Evolutionary conservation across 1,284 basidiomycete genomes (phyloP).

Genomic region (Microbotryum silenes-acaulis): DNA sequence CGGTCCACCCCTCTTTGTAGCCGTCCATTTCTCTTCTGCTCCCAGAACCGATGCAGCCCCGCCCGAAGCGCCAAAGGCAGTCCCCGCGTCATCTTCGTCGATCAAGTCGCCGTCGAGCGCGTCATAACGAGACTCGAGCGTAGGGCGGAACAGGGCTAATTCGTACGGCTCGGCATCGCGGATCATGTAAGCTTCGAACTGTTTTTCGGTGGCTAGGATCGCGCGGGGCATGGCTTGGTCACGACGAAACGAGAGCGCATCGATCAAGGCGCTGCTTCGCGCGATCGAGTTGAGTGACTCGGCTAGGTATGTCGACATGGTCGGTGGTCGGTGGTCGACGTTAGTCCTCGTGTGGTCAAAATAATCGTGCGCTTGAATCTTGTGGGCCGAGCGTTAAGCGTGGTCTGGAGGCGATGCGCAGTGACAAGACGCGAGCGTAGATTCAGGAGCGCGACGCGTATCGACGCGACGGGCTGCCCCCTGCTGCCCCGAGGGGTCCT

Average conservation of each 20-base stretch:
- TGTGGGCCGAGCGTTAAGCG: too few species aligned
- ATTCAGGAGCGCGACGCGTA: too few species aligned
- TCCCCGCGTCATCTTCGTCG: slow-evolving; percentile 1
- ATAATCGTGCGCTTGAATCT: too few species aligned
- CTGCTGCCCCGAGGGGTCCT: too few species aligned
- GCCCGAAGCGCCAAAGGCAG: not conserved
- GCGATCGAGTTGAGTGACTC: slow-evolving; percentile 13
- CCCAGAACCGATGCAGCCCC: not conserved
- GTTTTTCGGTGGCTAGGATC: slow-evolving; percentile 18
- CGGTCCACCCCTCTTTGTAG: slow-evolving; percentile 16
- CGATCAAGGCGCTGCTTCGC: slow-evolving; percentile 7
- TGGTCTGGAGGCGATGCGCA: too few species aligned
- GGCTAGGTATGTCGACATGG: not conserved
- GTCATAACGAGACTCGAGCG: not conserved
- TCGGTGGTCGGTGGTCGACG: too few species aligned
- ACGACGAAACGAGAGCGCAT: slow-evolving; percentile 5
- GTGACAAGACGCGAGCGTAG: too few species aligned
- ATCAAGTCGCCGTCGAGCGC: not conserved
- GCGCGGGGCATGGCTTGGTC: slow-evolving; percentile 14
- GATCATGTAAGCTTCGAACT: slow-evolving; percentile 26
- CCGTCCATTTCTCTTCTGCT: slow-evolving; percentile 11
- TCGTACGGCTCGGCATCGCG: slow-evolving; percentile 33
- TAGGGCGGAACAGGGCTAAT: slow-evolving; percentile 22
- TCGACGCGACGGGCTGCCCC: too few species aligned
- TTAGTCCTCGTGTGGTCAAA: too few species aligned